These are phyloP conservation scores for Cyberlindnera lachancei DNA, from an alignment of 805 yeast genomes.

Conservation along the genomic window DNA sequence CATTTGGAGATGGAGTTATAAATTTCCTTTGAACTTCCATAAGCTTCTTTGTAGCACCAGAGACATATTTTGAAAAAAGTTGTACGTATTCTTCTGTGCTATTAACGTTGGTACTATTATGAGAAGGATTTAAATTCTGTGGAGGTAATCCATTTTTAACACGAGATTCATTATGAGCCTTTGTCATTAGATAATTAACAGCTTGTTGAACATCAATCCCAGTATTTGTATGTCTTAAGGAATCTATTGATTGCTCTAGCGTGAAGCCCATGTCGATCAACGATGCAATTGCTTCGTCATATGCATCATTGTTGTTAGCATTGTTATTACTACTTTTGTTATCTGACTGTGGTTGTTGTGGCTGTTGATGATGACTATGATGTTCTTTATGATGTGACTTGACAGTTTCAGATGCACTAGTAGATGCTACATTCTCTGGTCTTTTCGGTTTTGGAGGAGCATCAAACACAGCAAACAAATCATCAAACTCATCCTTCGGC, in stretches of 20 bases:
- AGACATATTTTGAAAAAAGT: conserved; percentile 15
- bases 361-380: not conserved
- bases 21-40: conserved; percentile 26
- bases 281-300: conserved; percentile 54
- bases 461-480: conserved; percentile 26
- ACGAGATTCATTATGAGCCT: conserved; percentile 39
- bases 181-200: conserved; percentile 55
- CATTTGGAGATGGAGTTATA: conserved; percentile 18
- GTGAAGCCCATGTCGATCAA: conserved; percentile 77
- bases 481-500: conserved; percentile 18
- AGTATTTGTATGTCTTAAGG: conserved; percentile 41
- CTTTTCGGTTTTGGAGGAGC: conserved; percentile 1
- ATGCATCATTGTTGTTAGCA: conserved; percentile 13
- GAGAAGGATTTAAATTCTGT: conserved; percentile 1
- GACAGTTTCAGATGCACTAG: not conserved
- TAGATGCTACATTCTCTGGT: not conserved
- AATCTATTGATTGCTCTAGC: conserved; percentile 49
- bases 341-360: conserved; percentile 2
- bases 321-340: conserved; percentile 3
- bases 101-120: not conserved
- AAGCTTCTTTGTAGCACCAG: conserved; percentile 18
- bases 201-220: conserved; percentile 60
- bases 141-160: conserved; percentile 20
- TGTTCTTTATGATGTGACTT: not conserved
- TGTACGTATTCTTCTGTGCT: conserved; percentile 14